These are phyloP conservation scores for Anthoceros angustus DNA, from an alignment of 225 moss, liverwort and hornwort species.

Conservation along the genomic window DNA sequence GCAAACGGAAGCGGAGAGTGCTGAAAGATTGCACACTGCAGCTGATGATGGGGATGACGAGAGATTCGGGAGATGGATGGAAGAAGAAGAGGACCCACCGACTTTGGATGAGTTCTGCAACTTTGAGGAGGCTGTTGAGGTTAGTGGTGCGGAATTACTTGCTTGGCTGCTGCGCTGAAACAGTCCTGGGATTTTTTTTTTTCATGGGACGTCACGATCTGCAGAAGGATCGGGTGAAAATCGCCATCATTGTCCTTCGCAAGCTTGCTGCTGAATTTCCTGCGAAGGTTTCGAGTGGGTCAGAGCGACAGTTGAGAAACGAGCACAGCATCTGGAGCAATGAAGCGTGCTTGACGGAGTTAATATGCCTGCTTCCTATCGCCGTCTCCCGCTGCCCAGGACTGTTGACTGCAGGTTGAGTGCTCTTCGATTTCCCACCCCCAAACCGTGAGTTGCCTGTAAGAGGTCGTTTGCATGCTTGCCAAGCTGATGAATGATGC, in stretches of 20 bases:
- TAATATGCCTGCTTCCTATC: conserved; percentile 61
- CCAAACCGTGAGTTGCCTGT: not conserved
- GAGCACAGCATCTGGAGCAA: conserved; percentile 96
- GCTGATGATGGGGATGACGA: conserved; percentile 1
- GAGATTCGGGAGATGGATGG: conserved; percentile 14
- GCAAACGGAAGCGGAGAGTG: not conserved
- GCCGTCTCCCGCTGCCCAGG: conserved; percentile 63
- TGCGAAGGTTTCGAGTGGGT: conserved; percentile 12
- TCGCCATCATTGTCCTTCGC: conserved; percentile 60
- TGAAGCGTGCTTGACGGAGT: conserved; percentile 73
- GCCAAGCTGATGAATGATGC: not conserved
- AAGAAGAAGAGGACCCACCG: conserved; percentile 36
- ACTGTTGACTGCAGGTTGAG: conserved; percentile 60
- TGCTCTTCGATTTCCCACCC: not conserved
- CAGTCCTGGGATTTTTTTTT: not conserved
- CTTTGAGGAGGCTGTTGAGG: conserved; percentile 81
- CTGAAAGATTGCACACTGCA: not conserved
- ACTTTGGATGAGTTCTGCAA: conserved; percentile 46
- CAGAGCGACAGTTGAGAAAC: conserved; percentile 30
- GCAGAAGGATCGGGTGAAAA: conserved; percentile 45
- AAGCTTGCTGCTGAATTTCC: conserved; percentile 46
- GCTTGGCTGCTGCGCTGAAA: not conserved
- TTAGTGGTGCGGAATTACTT: not conserved
- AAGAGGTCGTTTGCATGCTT: not conserved
- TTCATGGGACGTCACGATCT: conserved; percentile 7